phyloP scores from a whole-genome alignment of 768 basidiomycete species.

The Ephemerocybe angulata region DNA sequence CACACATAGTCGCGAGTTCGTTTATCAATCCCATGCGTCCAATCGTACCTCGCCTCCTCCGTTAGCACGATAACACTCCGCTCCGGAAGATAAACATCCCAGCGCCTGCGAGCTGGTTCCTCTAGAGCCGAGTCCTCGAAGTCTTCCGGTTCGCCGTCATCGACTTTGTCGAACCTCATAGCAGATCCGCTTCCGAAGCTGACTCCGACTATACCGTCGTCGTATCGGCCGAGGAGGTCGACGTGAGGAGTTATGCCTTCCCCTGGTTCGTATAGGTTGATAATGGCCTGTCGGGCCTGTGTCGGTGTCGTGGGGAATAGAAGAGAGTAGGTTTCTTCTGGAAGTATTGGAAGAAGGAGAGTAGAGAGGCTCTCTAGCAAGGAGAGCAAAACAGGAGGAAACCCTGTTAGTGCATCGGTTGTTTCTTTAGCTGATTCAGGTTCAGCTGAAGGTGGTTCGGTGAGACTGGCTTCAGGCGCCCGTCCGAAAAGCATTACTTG shows the following conservation, averaged over 20 bases:
- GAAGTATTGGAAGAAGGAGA: constrained; percentile 48
- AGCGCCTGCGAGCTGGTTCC: constrained; percentile 19
- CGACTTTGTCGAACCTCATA: constrained; percentile 63
- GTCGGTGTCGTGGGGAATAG: constrained; percentile 54
- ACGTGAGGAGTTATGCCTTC: constrained; percentile 88
- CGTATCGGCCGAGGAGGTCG: constrained; percentile 80
- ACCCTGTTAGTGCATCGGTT: constrained; percentile 29
- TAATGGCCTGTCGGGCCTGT: constrained; percentile 74
- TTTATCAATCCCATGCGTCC: constrained; percentile 85
- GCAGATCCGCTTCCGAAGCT: constrained; percentile 77
- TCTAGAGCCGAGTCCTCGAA: background rate
- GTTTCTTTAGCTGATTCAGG: constrained; percentile 10
- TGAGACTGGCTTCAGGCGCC: too few species aligned
- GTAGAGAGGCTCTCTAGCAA: constrained; percentile 50
- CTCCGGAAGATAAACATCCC: constrained; percentile 69
- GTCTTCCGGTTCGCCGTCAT: background rate
- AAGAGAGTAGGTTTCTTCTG: constrained; percentile 45
- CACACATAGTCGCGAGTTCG: constrained; percentile 58
- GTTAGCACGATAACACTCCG: constrained; percentile 75
- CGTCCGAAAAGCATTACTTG: constrained; percentile 88
- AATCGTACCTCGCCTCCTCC: constrained; percentile 77
- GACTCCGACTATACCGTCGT: constrained; percentile 86
- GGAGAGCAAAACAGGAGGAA: constrained; percentile 53
- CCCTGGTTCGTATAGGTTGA: constrained; percentile 87
- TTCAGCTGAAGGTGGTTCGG: constrained; percentile 6